phyloP scores from a whole-genome alignment of 2,329 filamentous ascomycete species.

The Trichoderma oligosporum region DNA sequence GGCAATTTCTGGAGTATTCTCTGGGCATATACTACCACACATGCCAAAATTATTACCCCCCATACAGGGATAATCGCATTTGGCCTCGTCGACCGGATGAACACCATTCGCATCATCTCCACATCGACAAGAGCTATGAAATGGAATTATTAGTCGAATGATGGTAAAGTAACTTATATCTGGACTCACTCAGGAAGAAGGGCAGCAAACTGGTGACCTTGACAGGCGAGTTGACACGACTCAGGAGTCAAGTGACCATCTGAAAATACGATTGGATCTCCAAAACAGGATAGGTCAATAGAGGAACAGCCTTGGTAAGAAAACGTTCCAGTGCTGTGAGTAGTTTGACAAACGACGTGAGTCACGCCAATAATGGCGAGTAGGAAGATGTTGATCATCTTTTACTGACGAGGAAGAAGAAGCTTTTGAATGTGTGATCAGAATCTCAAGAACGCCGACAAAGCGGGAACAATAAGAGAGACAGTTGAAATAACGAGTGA shows the following conservation, averaged over 20 bases:
- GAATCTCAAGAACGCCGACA: background rate
- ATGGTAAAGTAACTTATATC: background rate
- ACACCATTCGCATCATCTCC: constrained; percentile 33
- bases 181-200: constrained; percentile 32
- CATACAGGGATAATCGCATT: constrained; percentile 33
- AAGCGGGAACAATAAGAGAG: background rate
- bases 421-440: background rate
- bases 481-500: background rate
- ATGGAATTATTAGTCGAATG: background rate
- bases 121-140: constrained; percentile 35
- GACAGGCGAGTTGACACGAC: constrained; percentile 30
- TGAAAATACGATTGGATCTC: constrained; percentile 25
- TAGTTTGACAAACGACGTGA: constrained; percentile 23
- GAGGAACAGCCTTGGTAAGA: constrained; percentile 29
- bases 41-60: constrained; percentile 29
- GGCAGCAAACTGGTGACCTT: constrained; percentile 29
- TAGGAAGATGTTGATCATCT: constrained; percentile 27
- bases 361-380: constrained; percentile 25
- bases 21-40: constrained; percentile 34
- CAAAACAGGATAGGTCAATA: constrained; percentile 29
- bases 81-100: constrained; percentile 28
- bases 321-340: constrained; percentile 25
- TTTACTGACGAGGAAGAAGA: constrained; percentile 2
- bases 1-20: constrained; percentile 28
- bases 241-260: constrained; percentile 27